Conservation (phyloP, 1,139 yeast species). For the Yarrowia galli region DNA sequence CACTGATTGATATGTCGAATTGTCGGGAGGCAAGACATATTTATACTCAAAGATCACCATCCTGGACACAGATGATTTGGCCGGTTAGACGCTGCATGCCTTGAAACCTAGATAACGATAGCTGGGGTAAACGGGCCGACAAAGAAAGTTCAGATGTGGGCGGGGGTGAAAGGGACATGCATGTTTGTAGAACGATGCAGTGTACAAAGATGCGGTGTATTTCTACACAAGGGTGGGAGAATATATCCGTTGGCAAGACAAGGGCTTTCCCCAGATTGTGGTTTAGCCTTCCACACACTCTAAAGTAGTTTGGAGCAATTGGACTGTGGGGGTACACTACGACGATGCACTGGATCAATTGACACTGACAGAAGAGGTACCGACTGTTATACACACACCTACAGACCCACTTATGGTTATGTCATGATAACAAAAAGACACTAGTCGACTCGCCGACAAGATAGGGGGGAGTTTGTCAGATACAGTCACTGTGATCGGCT, state of each 20-base stretch:
- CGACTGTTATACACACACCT: not conserved
- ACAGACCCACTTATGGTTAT: not conserved
- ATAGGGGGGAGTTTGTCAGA: not conserved
- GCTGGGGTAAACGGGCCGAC: conserved; percentile 9
- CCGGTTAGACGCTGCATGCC: not conserved
- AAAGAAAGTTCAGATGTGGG: not conserved
- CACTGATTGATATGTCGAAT: not conserved
- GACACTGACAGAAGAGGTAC: not conserved
- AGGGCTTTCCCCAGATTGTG: not conserved
- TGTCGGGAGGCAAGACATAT: not conserved
- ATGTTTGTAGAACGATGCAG: too few species aligned
- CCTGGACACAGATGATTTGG: too few species aligned
- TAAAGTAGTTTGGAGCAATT: not conserved
- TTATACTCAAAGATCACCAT: not conserved
- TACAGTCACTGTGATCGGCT: not conserved
- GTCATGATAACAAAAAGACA: not conserved
- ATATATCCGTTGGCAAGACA: not conserved
- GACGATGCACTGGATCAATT: too few species aligned
- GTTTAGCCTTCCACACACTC: conserved; percentile 6
- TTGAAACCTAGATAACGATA: conserved; percentile 29
- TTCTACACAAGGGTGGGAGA: too few species aligned
- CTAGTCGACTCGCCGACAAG: not conserved
- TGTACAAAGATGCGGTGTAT: not conserved
- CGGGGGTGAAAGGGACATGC: not conserved
- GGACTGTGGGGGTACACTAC: not conserved